Base-by-base conservation (phyloP, 257 asterid genomes). In the Nicotiana noctiflora region DNA sequence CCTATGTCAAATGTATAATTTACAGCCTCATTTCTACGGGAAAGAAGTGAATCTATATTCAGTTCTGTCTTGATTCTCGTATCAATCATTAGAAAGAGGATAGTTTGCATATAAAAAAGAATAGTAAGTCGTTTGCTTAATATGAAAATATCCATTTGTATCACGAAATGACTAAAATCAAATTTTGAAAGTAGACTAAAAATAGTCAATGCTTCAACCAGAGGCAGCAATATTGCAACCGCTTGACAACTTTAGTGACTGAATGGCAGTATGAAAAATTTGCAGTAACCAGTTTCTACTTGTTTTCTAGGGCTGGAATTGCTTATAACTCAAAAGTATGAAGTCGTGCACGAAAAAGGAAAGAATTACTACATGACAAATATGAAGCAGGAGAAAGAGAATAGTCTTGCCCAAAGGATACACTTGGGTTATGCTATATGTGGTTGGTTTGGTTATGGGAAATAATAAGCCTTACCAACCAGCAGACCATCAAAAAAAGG, bases 201-300 rank as follows among this genome's bases (percentile, higher is more conserved):
- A 59, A 72, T 46, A 70, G 34, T 72, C 8, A 21, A 44, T 72
- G 37, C 77, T 72, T 72, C 77, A 46, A 72, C 57, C 52, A 72
- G 60, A 72, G 13, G 60, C 60, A 21, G 77, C 37, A 44, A 70
- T 46, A 46, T 70, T 44, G 60, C 77, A 72, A 46, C 77, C 17
- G 13, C 13, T 46, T 70, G 77, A 70, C 59, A 70, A 44, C 37
- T 44, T 70, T 70, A 21, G 49, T 13, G 77, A 70, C 59, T 13
- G 77, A 70, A 70, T 70, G 31, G 18, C 57, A 40, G 19, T 44
- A 46, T 21, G 59, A 70, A 46, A 56, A 70, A 44, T 23, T 44
- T 12, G 37, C 56, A 68, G 11, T 5, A 68, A 68, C 56, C 56
- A 68, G 55, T 40, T 68, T 40, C 56, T 68, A 55, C 59, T 72